phyloP scores from a whole-genome alignment of 805 yeast genomes.

The Diddensiella santjacobensis region DNA sequence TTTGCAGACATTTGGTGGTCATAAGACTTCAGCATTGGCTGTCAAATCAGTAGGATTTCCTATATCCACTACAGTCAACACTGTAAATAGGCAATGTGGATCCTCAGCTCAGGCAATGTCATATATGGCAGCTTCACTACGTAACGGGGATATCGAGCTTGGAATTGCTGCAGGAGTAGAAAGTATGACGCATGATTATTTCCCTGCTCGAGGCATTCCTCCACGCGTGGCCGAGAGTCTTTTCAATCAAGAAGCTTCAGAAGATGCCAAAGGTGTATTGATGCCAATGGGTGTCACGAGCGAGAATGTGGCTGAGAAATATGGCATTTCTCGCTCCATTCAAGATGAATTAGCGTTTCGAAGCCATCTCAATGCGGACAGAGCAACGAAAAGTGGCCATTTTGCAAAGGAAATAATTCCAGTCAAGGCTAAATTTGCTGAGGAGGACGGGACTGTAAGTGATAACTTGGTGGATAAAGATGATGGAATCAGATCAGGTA shows the following conservation, averaged over 20 bases:
- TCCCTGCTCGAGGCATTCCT: constrained; percentile 40
- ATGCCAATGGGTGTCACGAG: constrained; percentile 89
- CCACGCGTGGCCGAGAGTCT: constrained; percentile 31
- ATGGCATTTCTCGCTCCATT: constrained; percentile 50
- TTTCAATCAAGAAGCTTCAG: constrained; percentile 24
- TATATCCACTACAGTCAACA: constrained; percentile 34
- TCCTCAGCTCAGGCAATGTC: constrained; percentile 40
- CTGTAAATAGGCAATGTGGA: constrained; percentile 40
- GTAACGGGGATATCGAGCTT: constrained; percentile 32
- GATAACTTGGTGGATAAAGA: constrained; percentile 25
- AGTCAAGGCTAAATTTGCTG: constrained; percentile 38
- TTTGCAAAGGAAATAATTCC: constrained; percentile 79
- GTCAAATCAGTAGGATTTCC: constrained; percentile 37
- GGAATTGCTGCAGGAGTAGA: constrained; percentile 44
- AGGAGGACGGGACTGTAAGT: constrained; percentile 11
- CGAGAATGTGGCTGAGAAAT: constrained; percentile 69
- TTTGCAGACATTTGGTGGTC: constrained; percentile 39
- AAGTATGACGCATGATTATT: constrained; percentile 41
- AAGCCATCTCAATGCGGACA: constrained; percentile 69
- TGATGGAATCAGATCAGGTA: constrained; percentile 34
- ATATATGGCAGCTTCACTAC: constrained; percentile 34
- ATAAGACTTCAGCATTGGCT: constrained; percentile 38
- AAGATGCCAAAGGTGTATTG: constrained; percentile 59
- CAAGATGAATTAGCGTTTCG: constrained; percentile 79
- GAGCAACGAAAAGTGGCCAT: constrained; percentile 54